Base-by-base conservation (phyloP, 1,139 yeast genomes). In the Suhomyces anneliseae region DNA sequence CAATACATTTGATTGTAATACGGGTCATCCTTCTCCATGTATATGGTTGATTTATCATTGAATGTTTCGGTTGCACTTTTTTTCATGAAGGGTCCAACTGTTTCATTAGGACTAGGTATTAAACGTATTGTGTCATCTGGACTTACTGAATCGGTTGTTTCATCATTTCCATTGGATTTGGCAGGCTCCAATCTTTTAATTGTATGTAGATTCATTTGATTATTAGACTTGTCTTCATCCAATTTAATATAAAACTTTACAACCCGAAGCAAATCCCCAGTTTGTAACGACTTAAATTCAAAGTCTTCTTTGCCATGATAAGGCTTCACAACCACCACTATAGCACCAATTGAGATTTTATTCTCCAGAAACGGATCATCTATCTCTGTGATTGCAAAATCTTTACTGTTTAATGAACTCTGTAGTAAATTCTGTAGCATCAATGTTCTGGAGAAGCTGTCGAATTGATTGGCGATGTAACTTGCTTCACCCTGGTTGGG, bases 321-420 rank as follows among this genome's bases (percentile, higher is more conserved):
- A 8, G 69, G 68, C 38, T 64, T 61, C 5, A 70, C 64, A 3
- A 69, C 73, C n/a, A 70, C 74, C 4, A 70, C 76, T 11, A 69
- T 59, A 1, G 64, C 67, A 1, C 78, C 78, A 7, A 69, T 55
- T 1, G 53, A 39, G 10, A 72, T 68, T 12, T 43, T 41, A 14
- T 54, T 58, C 6, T 58, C 54, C 61, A 68, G 70, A 41, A 57
- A 68, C 3, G 68, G 69, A 46, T 72, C 77, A 14, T 55, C 45
- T 0, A 70, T 70, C 36, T 57, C 54, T 35, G 56, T 57, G 32
- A 69, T 65, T 1, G 56, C 50, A 11, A 33, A 34, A 11, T 49
- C 52, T 19, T 42, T 40, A 12, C 40, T 44, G 34, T 53, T 52
- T n/a, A 54, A 42, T 11, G 58, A 54, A n/a, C 49, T 42, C 34